Conservation (phyloP, 2,329 filamentous ascomycete genomes). For the Lasiodiplodia citricola region DNA sequence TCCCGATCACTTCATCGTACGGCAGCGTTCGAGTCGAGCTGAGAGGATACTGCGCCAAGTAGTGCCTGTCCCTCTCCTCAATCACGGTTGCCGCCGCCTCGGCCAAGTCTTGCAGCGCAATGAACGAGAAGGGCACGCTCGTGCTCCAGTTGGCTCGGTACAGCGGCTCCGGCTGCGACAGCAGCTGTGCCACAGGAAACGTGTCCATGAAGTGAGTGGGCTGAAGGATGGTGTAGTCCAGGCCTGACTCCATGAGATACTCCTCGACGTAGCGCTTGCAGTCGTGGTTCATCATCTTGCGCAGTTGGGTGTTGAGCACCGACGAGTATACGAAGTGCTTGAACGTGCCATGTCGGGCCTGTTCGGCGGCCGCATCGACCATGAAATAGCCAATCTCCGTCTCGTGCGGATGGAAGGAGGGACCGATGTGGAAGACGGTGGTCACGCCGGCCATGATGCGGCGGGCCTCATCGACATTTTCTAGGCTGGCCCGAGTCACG, state of each 20-base stretch:
- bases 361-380: conserved; percentile 41
- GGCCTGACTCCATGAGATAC: conserved; percentile 40
- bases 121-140: conserved; percentile 34
- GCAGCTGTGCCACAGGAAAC: conserved; percentile 32
- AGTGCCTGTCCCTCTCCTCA: conserved; percentile 35
- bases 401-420: conserved; percentile 44
- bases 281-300: conserved; percentile 46
- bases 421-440: conserved; percentile 41
- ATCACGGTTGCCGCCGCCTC: conserved; percentile 34
- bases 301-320: conserved; percentile 41
- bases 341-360: conserved; percentile 33
- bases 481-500: conserved; percentile 40
- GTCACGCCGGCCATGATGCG: conserved; percentile 39
- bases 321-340: conserved; percentile 45
- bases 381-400: conserved; percentile 42
- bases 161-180: conserved; percentile 32
- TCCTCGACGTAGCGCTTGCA: conserved; percentile 45
- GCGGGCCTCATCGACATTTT: conserved; percentile 30
- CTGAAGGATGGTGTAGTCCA: conserved; percentile 45
- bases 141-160: conserved; percentile 33
- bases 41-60: conserved; percentile 37
- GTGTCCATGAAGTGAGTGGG: conserved; percentile 44
- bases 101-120: conserved; percentile 36
- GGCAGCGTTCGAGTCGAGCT: conserved; percentile 31
- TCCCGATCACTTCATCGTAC: conserved; percentile 31